These are phyloP conservation scores for Phycomyces blakesleeanus DNA, from an alignment of 192 early-diverging fungal genomes.

Conservation along the genomic window DNA sequence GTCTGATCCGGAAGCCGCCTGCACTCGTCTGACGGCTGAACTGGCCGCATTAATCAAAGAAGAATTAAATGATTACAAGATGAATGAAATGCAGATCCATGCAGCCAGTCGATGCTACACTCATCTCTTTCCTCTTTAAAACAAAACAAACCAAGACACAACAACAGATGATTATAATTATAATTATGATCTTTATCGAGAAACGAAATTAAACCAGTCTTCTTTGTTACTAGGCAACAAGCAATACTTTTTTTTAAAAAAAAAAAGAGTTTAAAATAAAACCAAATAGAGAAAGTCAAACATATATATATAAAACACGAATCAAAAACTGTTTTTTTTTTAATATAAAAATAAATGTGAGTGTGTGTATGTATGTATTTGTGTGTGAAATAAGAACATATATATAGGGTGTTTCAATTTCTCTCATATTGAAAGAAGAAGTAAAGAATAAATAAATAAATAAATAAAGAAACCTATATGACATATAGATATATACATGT, in stretches of 20 bases:
- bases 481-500: no score
- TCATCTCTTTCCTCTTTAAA: slow-evolving; percentile 45
- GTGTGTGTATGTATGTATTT: background rate
- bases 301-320: background rate
- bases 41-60: slow-evolving; percentile 84
- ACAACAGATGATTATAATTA: background rate
- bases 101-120: slow-evolving; percentile 67
- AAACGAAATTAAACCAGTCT: no score
- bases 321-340: background rate
- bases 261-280: no score
- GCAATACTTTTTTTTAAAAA: no score
- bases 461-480: slow-evolving; percentile 8
- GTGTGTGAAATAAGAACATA: slow-evolving; percentile 1
- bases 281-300: no score
- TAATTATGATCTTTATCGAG: no score
- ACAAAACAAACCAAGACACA: background rate
- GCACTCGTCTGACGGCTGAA: slow-evolving; percentile 74
- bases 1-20: slow-evolving; percentile 76
- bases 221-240: no score
- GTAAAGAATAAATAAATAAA: slow-evolving; percentile 5
- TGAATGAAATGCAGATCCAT: slow-evolving; percentile 88
- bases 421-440: slow-evolving; percentile 1
- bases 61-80: slow-evolving; percentile 93
- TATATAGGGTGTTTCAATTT: background rate
- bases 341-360: background rate